Percentiles rank a stretch among this genome's conserved stretches.
Evolutionary conservation across 352 stramenopile species (phyloP).

Genomic region (Halophytophthora polymorphica): DNA sequence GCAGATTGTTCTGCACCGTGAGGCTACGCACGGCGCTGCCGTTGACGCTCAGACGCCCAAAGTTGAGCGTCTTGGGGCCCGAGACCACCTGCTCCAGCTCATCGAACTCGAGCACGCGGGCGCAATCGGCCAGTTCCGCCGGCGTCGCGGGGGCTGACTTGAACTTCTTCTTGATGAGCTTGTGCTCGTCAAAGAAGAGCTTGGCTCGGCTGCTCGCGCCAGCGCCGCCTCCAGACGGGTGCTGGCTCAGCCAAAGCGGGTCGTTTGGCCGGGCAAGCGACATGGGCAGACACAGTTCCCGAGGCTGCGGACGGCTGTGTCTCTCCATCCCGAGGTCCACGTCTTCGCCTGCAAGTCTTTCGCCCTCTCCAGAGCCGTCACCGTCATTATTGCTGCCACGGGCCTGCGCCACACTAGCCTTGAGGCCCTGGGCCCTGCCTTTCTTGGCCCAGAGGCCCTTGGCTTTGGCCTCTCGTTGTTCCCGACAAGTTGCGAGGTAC

Average conservation of each 20-base stretch:
- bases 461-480: slow-evolving; percentile 29
- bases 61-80: slow-evolving; percentile 88
- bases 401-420: slow-evolving; percentile 43
- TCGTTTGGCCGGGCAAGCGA: slow-evolving; percentile 38
- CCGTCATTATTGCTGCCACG: slow-evolving; percentile 35
- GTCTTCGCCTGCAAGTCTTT: slow-evolving; percentile 14
- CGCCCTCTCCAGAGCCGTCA: slow-evolving; percentile 8
- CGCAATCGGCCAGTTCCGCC: slow-evolving; percentile 88
- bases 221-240: slow-evolving; percentile 10
- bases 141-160: slow-evolving; percentile 85
- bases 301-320: slow-evolving; percentile 48
- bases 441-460: slow-evolving; percentile 12
- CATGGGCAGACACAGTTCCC: slow-evolving; percentile 38
- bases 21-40: slow-evolving; percentile 75
- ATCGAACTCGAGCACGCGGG: slow-evolving; percentile 56
- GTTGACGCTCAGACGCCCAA: slow-evolving; percentile 89
- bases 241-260: slow-evolving; percentile 60
- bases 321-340: slow-evolving; percentile 57
- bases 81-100: slow-evolving; percentile 66
- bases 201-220: slow-evolving; percentile 42
- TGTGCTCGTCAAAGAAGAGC: slow-evolving; percentile 79
- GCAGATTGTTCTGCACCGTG: slow-evolving; percentile 87
- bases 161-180: slow-evolving; percentile 92
- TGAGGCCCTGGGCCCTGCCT: slow-evolving; percentile 34
- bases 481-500: slow-evolving; percentile 49